Conservation (phyloP, 805 yeast species). For the Wickerhamiella australiensis region DNA sequence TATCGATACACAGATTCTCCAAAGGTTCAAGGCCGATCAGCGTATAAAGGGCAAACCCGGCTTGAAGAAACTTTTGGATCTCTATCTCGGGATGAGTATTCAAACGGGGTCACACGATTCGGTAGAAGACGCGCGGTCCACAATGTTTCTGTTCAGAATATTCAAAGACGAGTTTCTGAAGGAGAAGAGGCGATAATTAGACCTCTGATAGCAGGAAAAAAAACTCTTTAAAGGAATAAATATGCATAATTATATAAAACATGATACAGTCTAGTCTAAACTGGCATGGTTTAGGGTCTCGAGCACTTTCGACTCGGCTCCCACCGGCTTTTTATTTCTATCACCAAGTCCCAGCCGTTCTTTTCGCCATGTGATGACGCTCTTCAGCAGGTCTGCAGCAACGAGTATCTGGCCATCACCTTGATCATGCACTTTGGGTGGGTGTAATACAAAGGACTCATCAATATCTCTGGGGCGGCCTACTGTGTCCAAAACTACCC, state of each 20-base stretch:
- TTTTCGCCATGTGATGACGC: background rate
- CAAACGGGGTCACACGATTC: constrained; percentile 74
- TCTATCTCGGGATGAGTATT: constrained; percentile 46
- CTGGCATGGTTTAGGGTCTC: too few species aligned
- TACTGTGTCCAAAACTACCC: background rate
- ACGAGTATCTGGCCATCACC: background rate
- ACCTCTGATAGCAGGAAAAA: too few species aligned
- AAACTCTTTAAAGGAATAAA: background rate
- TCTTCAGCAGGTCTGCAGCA: background rate
- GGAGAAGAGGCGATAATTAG: background rate
- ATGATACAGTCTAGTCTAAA: background rate
- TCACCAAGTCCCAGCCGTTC: background rate
- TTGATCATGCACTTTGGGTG: background rate
- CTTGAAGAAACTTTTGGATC: constrained; percentile 50
- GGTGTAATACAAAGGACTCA: background rate
- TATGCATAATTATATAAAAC: background rate
- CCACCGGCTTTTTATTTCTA: too few species aligned
- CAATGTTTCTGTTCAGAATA: constrained; percentile 56
- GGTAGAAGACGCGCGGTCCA: constrained; percentile 79
- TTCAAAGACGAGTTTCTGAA: constrained; percentile 12
- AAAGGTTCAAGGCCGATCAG: constrained; percentile 39
- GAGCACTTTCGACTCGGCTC: too few species aligned
- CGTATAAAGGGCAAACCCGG: constrained; percentile 36
- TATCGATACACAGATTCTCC: constrained; percentile 63
- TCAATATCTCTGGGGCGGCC: background rate